Evolutionary conservation across 1,284 basidiomycete species (phyloP).

Genomic region (Meripilus lineatus): DNA sequence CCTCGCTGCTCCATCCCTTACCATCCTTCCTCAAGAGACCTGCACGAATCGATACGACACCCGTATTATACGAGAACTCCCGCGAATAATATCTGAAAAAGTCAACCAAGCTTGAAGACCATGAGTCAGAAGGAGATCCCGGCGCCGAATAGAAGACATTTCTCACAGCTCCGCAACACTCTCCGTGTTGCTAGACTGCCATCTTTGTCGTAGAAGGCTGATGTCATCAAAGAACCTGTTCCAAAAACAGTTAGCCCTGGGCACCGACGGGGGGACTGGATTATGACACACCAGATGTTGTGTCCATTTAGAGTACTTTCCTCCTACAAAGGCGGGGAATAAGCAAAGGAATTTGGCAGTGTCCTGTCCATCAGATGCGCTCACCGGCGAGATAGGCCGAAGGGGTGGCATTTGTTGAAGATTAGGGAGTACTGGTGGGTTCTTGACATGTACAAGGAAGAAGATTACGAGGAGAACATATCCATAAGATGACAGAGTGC

Average conservation of each 20-base stretch:
- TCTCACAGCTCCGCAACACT: slow-evolving; percentile 87
- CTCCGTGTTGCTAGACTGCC: slow-evolving; percentile 92
- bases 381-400: slow-evolving; percentile 71
- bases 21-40: slow-evolving; percentile 87
- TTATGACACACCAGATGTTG: slow-evolving; percentile 75
- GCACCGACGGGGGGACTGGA: too few species aligned
- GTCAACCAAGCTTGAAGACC: slow-evolving; percentile 73
- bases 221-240: slow-evolving; percentile 99
- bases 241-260: too few species aligned
- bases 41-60: slow-evolving; percentile 88
- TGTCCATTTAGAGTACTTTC: slow-evolving; percentile 81
- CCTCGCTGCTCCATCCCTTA: slow-evolving; percentile 94
- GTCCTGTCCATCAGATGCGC: too few species aligned
- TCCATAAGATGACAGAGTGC: slow-evolving; percentile 95
- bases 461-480: slow-evolving; percentile 98
- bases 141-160: neutral
- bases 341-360: too few species aligned
- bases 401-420: slow-evolving; percentile 86
- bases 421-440: slow-evolving; percentile 89
- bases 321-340: slow-evolving; percentile 44
- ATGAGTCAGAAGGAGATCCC: slow-evolving; percentile 5
- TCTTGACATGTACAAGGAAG: slow-evolving; percentile 96
- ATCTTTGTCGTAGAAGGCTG: slow-evolving; percentile 84
- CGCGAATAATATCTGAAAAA: slow-evolving; percentile 97
- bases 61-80: slow-evolving; percentile 89